Evolutionary conservation across 2,329 filamentous ascomycete genomes (phyloP).

Genomic region (Xylariaceae sp.): DNA sequence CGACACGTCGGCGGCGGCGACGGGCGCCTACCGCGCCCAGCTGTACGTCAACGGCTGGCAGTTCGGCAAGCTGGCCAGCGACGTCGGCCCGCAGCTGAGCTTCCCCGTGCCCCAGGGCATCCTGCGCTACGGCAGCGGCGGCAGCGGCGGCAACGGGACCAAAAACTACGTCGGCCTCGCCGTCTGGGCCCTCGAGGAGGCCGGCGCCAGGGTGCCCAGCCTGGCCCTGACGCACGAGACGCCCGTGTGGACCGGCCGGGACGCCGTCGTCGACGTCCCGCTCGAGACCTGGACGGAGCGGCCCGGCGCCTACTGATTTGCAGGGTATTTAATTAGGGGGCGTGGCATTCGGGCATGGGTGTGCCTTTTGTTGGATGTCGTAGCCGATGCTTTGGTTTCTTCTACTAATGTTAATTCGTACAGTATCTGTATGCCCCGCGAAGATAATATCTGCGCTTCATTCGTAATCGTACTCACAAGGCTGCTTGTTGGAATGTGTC

Average conservation of each 20-base stretch:
- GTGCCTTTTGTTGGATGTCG: too few relatives aligned
- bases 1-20: conserved; percentile 20
- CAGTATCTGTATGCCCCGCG: too few relatives aligned
- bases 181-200: conserved; percentile 58
- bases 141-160: too few relatives aligned
- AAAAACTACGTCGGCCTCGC: conserved; percentile 64
- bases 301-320: conserved; percentile 10
- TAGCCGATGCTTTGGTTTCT: too few relatives aligned
- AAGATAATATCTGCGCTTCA: too few relatives aligned
- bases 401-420: too few relatives aligned
- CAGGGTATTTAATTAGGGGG: too few relatives aligned
- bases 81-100: conserved; percentile 63
- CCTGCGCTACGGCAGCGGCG: conserved; percentile 59
- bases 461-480: too few relatives aligned
- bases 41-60: conserved; percentile 73
- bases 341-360: too few relatives aligned
- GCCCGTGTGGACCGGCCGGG: conserved; percentile 25
- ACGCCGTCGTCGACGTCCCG: conserved; percentile 10
- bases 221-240: conserved; percentile 30
- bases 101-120: conserved; percentile 71
- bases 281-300: conserved; percentile 9
- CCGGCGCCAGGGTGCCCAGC: conserved; percentile 46
- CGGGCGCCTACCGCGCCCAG: conserved; percentile 46
- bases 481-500: too few relatives aligned
- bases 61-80: conserved; percentile 52